Percentiles rank a stretch among this genome's conserved stretches.
phyloP scores from a whole-genome alignment of 257 asterid genomes.

The Scutellaria baicalensis region DNA sequence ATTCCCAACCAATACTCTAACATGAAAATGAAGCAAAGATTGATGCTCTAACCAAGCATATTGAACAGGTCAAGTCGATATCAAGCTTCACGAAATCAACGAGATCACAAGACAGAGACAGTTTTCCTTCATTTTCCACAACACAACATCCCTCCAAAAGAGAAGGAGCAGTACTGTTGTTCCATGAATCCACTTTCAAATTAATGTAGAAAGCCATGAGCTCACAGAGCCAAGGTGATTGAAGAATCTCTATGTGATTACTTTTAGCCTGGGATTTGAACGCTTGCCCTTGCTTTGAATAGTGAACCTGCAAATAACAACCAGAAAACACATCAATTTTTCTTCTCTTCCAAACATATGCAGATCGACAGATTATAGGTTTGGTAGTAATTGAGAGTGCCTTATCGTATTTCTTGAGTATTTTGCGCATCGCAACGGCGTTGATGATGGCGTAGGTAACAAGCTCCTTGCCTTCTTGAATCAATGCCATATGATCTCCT shows the following conservation, averaged over 20 bases:
- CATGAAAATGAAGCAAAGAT: background rate
- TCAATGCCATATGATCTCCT: conserved; percentile 46
- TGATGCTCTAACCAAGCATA: conserved; percentile 72
- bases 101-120: conserved; percentile 68
- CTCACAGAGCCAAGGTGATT: conserved; percentile 94
- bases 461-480: conserved; percentile 75
- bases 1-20: no score
- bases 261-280: conserved; percentile 80
- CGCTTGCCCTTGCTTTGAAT: conserved; percentile 92
- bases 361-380: no score
- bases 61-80: conserved; percentile 81
- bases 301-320: conserved; percentile 51
- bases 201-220: conserved; percentile 89
- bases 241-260: conserved; percentile 85
- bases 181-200: conserved; percentile 21
- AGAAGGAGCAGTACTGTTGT: conserved; percentile 22
- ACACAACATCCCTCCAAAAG: conserved; percentile 66
- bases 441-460: conserved; percentile 80
- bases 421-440: conserved; percentile 87
- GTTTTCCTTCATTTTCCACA: conserved; percentile 46
- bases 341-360: background rate
- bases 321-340: no score
- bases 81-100: conserved; percentile 74
- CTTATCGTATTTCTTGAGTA: conserved; percentile 93
- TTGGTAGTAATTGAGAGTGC: conserved; percentile 7